Evolutionary conservation across 2,329 filamentous ascomycete genomes (phyloP).

Genomic region (Colletotrichum sp.): DNA sequence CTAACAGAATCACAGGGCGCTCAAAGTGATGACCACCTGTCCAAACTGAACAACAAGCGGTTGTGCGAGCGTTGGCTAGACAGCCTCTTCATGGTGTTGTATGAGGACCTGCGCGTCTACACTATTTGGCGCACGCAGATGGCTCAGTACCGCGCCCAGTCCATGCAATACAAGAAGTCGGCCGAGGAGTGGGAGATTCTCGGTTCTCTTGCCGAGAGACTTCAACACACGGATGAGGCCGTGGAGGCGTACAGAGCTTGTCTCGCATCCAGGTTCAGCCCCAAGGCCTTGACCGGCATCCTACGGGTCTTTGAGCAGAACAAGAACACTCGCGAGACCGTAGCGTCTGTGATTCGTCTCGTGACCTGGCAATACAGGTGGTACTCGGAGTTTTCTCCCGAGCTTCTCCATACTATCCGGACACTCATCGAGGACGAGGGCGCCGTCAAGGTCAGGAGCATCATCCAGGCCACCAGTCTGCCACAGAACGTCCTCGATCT

Average conservation of each 20-base stretch:
- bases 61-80: conserved; percentile 98
- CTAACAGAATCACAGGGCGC: conserved; percentile 51
- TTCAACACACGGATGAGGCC: conserved; percentile 91
- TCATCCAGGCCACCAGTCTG: conserved; percentile 93
- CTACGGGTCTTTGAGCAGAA: conserved; percentile 78
- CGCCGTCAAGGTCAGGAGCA: conserved; percentile 94
- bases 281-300: conserved; percentile 88
- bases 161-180: conserved; percentile 95
- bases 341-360: conserved; percentile 86
- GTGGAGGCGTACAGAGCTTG: conserved; percentile 93
- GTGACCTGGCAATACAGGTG: conserved; percentile 99
- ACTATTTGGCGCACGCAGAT: conserved; percentile 99
- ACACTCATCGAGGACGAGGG: conserved; percentile 97
- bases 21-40: conserved; percentile 74
- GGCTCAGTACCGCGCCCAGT: conserved; percentile 91
- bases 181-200: conserved; percentile 99
- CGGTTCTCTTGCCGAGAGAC: conserved; percentile 86
- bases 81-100: conserved; percentile 98
- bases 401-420: conserved; percentile 85
- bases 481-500: conserved; percentile 92
- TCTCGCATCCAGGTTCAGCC: conserved; percentile 86
- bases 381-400: conserved; percentile 99
- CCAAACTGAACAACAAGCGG: conserved; percentile 94
- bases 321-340: conserved; percentile 79
- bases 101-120: conserved; percentile 97